Conservation (phyloP, 768 basidiomycete genomes). For the Galerina sulciceps region DNA sequence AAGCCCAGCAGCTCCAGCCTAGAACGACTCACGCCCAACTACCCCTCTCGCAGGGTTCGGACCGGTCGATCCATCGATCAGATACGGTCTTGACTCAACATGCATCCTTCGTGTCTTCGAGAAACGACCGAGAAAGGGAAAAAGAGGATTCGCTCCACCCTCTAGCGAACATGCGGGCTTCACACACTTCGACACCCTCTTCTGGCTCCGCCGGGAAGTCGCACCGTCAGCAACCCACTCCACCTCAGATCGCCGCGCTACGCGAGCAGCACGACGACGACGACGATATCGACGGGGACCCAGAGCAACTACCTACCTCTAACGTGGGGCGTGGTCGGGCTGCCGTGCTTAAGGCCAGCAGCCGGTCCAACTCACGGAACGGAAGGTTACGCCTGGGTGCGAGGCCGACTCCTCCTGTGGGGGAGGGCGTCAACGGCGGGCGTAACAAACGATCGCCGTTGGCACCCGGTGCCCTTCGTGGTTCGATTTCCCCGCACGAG, state of each 20-base stretch:
- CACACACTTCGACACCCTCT: background rate
- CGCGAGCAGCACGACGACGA: slow-evolving; percentile 22
- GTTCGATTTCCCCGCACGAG: slow-evolving; percentile 14
- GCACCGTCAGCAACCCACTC: slow-evolving; percentile 20
- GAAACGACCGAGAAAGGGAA: background rate
- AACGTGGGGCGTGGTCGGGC: slow-evolving; percentile 30
- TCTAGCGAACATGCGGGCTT: background rate
- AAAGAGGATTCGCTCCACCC: slow-evolving; percentile 1
- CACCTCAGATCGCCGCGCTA: slow-evolving; percentile 28
- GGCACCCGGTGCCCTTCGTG: slow-evolving; percentile 1
- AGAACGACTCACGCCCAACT: slow-evolving; percentile 19
- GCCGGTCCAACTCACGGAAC: slow-evolving; percentile 27
- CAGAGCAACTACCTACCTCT: slow-evolving; percentile 29
- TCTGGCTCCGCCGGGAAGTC: slow-evolving; percentile 5
- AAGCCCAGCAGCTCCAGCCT: slow-evolving; percentile 24
- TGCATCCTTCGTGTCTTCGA: slow-evolving; percentile 15
- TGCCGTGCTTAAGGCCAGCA: slow-evolving; percentile 10
- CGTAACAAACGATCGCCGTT: slow-evolving; percentile 21
- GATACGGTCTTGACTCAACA: slow-evolving; percentile 29
- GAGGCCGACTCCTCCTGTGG: slow-evolving; percentile 10
- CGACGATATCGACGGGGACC: slow-evolving; percentile 15
- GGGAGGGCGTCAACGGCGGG: slow-evolving; percentile 1
- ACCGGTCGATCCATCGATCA: slow-evolving; percentile 27
- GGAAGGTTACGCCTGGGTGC: slow-evolving; percentile 10
- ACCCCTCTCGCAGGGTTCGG: slow-evolving; percentile 22